Evolutionary conservation across 208 protist genomes (phyloP).

Genomic region (Crithidia acanthocephali): DNA sequence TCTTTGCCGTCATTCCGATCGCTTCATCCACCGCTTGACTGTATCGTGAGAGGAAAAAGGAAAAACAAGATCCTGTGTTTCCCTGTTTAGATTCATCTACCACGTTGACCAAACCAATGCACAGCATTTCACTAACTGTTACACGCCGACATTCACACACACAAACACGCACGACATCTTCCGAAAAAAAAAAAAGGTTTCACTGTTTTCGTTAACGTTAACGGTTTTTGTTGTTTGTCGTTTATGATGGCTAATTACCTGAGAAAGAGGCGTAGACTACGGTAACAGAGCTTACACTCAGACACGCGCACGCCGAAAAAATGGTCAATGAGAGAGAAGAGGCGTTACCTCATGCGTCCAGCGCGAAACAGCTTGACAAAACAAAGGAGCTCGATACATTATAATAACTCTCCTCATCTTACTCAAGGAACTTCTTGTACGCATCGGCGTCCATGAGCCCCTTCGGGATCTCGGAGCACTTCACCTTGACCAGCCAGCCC

Average conservation of each 20-base stretch:
- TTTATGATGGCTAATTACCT: not conserved
- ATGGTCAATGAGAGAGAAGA: not conserved
- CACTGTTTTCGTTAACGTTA: not conserved
- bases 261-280: not conserved
- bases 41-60: too few species aligned
- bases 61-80: too few species aligned
- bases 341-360: not conserved
- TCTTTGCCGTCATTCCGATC: too few species aligned
- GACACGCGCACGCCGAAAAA: not conserved
- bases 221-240: not conserved
- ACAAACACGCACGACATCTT: too few species aligned
- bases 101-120: too few species aligned
- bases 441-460: conserved; percentile 82
- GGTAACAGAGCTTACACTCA: conserved; percentile 11
- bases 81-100: too few species aligned
- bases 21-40: too few species aligned
- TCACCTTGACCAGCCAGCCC: conserved; percentile 91
- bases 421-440: conserved; percentile 91
- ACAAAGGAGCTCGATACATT: too few species aligned
- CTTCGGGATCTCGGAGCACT: conserved; percentile 69
- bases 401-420: conserved; percentile 18
- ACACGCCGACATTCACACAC: too few species aligned
- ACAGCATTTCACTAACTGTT: too few species aligned
- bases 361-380: not conserved
- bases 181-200: not conserved